A percentile compares a stretch with the other conserved stretches of the same genome.
Evolutionary conservation across 352 stramenopile species (phyloP).

Genomic region (Pythium rishiriense): DNA sequence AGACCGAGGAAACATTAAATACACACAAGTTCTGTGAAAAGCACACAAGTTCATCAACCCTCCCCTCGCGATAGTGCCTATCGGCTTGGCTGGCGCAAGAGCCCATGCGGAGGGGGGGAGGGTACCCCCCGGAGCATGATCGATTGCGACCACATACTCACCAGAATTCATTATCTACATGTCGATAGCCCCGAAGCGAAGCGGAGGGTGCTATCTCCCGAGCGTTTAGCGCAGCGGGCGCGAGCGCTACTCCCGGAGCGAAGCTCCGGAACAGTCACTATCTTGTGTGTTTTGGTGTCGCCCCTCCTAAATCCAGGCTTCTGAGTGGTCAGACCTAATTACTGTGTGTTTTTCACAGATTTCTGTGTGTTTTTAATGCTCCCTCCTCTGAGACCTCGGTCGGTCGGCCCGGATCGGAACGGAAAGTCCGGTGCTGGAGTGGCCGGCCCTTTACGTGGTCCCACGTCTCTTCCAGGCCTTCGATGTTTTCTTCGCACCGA

Average conservation of each 20-base stretch:
- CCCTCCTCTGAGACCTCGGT: too few relatives aligned
- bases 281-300: slow-evolving; percentile 22
- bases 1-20: too few relatives aligned
- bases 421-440: not conserved
- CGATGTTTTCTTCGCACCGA: not conserved
- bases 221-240: slow-evolving; percentile 26
- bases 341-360: too few relatives aligned
- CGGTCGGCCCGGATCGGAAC: not conserved
- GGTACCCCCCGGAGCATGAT: slow-evolving; percentile 8
- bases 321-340: too few relatives aligned
- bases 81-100: too few relatives aligned
- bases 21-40: too few relatives aligned
- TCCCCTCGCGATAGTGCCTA: slow-evolving; percentile 3
- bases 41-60: too few relatives aligned
- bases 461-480: not conserved
- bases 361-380: too few relatives aligned
- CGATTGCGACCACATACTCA: not conserved
- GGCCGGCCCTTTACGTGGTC: not conserved
- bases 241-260: slow-evolving; percentile 10
- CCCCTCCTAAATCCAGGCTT: too few relatives aligned
- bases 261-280: too few relatives aligned
- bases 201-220: not conserved
- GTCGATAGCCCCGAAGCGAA: too few relatives aligned
- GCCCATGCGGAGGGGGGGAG: too few relatives aligned
- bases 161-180: slow-evolving; percentile 2